Conservation (phyloP, 345 rosid genomes). For the Populus ilicifolia region DNA sequence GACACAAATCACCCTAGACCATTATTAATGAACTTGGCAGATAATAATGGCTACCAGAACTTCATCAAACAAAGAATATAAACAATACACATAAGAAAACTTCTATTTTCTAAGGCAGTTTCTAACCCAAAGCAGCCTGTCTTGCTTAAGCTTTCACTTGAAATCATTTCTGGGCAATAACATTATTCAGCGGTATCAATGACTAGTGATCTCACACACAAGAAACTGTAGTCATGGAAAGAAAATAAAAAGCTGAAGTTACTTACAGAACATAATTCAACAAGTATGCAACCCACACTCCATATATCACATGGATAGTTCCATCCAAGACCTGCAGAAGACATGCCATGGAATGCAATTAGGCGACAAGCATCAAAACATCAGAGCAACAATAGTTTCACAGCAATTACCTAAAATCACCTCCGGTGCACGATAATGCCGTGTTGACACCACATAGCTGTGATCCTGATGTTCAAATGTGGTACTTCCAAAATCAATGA, state of each 20-base stretch:
- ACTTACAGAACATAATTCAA: slow-evolving; percentile 77
- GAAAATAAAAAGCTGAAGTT: not conserved
- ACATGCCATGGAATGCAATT: not conserved
- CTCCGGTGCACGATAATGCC: slow-evolving; percentile 85
- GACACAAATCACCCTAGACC: not conserved
- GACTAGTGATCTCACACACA: not conserved
- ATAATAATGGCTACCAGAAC: not conserved
- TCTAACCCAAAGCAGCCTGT: not conserved
- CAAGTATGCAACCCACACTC: slow-evolving; percentile 80
- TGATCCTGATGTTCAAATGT: slow-evolving; percentile 80
- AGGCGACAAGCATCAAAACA: slow-evolving; percentile 3
- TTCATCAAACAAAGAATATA: not conserved
- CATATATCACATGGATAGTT: slow-evolving; percentile 78
- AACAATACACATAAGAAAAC: not conserved
- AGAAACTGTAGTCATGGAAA: not conserved
- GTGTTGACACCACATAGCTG: slow-evolving; percentile 70
- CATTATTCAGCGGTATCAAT: not conserved
- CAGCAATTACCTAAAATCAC: slow-evolving; percentile 57
- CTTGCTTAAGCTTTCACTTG: not conserved
- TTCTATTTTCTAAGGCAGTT: not conserved
- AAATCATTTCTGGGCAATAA: not conserved
- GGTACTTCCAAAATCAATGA: slow-evolving; percentile 85
- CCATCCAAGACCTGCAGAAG: slow-evolving; percentile 67
- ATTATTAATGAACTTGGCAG: not conserved
- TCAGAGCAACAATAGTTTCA: not conserved